Percentiles rank a stretch among this genome's conserved stretches.
Conservation (phyloP, 139 green algal genomes). For the Chloropicon primus region DNA sequence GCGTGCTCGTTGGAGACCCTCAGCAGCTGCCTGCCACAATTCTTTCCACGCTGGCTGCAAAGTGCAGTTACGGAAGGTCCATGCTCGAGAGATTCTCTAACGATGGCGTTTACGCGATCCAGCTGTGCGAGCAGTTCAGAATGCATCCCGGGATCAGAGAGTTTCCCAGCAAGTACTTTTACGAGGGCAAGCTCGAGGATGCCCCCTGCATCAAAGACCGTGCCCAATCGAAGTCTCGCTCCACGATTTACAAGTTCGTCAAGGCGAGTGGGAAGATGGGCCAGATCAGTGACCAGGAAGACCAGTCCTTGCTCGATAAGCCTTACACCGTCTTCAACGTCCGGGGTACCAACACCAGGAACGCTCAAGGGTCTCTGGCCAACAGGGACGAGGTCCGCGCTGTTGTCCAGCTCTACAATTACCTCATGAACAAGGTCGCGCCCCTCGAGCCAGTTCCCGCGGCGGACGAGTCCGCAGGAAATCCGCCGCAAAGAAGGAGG, state of each 20-base stretch:
- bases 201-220: too few relatives aligned
- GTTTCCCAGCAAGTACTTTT: constrained; percentile 74
- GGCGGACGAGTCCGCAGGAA: too few relatives aligned
- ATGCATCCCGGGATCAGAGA: constrained; percentile 80
- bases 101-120: constrained; percentile 4
- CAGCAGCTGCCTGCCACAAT: constrained; percentile 88
- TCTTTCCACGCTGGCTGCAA: constrained; percentile 38
- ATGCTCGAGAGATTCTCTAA: constrained; percentile 73
- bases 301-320: constrained; percentile 45
- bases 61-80: constrained; percentile 49
- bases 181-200: constrained; percentile 48
- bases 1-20: constrained; percentile 77
- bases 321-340: constrained; percentile 83
- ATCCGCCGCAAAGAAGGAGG: neutral
- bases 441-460: too few relatives aligned
- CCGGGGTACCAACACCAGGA: neutral
- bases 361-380: constrained; percentile 23
- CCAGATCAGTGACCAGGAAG: constrained; percentile 26
- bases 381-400: constrained; percentile 11
- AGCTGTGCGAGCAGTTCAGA: constrained; percentile 60
- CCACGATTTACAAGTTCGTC: constrained; percentile 22
- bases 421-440: neutral
- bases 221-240: neutral
- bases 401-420: constrained; percentile 11
- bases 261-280: constrained; percentile 13